These are phyloP conservation scores for Gossypium turneri DNA, from an alignment of 345 rosid genomes.

Conservation along the genomic window DNA sequence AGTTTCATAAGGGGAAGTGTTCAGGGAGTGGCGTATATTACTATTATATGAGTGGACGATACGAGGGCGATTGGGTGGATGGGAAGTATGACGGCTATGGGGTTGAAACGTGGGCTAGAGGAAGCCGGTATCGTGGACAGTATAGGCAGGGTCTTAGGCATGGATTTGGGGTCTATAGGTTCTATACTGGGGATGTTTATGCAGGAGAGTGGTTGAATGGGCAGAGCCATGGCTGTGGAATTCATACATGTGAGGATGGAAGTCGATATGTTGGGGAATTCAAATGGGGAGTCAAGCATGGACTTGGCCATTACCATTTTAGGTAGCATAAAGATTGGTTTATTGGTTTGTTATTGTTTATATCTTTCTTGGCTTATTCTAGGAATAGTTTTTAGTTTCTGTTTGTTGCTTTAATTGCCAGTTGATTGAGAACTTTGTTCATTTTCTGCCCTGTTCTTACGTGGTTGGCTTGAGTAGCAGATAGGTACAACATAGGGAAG, in stretches of 20 bases:
- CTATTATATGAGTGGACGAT: conserved; percentile 88
- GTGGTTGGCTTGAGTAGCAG: neutral
- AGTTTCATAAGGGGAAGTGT: conserved; percentile 81
- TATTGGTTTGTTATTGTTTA: neutral
- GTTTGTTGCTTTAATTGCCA: neutral
- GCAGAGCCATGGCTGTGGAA: conserved; percentile 94
- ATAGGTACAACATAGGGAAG: neutral
- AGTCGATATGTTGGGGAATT: conserved; percentile 92
- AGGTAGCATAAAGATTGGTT: conserved; percentile 39
- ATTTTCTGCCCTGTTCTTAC: neutral
- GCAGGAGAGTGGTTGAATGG: conserved; percentile 98
- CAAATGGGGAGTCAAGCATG: conserved; percentile 97
- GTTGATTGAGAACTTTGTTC: neutral
- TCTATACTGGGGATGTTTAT: conserved; percentile 89
- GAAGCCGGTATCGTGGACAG: conserved; percentile 88
- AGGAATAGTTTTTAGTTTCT: neutral
- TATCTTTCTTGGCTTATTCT: neutral
- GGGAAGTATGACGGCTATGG: conserved; percentile 90
- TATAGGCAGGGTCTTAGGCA: conserved; percentile 83
- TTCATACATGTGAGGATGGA: conserved; percentile 94
- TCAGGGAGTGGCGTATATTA: conserved; percentile 86
- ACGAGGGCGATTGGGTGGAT: conserved; percentile 92
- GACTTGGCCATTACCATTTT: conserved; percentile 92
- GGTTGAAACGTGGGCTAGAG: conserved; percentile 94
- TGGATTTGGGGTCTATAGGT: conserved; percentile 81